phyloP scores from a whole-genome alignment of 805 yeast species.

The Hanseniaspora singularis region DNA sequence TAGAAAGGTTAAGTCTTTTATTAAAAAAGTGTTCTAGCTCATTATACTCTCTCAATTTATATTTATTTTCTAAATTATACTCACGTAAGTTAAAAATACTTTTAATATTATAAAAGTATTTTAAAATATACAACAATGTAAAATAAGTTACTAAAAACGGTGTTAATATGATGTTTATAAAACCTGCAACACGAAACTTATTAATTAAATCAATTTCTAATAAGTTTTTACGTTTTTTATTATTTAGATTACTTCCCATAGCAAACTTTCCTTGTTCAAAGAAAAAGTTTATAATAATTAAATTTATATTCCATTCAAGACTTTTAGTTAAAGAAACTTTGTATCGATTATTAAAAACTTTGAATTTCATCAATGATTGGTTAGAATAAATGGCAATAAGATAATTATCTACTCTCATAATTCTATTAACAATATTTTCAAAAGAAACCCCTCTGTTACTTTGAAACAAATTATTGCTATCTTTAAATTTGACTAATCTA shows the following conservation, averaged over 20 bases:
- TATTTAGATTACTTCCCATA: too few species aligned
- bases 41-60: conserved; percentile 90
- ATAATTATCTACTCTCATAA: conserved; percentile 91
- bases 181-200: conserved; percentile 77
- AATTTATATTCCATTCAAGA: conserved; percentile 84
- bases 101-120: conserved; percentile 85
- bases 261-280: conserved; percentile 26
- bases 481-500: conserved; percentile 58
- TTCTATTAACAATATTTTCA: conserved; percentile 86
- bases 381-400: conserved; percentile 62
- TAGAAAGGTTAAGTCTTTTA: conserved; percentile 63
- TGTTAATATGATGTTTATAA: conserved; percentile 66
- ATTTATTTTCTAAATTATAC: conserved; percentile 86
- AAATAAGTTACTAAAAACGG: conserved; percentile 82
- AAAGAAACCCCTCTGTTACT: conserved; percentile 70
- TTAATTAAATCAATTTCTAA: conserved; percentile 59
- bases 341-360: conserved; percentile 17
- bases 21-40: conserved; percentile 83
- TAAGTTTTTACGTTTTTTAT: conserved; percentile 54
- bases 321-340: conserved; percentile 57
- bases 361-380: conserved; percentile 5
- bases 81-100: conserved; percentile 51
- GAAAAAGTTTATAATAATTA: conserved; percentile 69
- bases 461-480: conserved; percentile 56
- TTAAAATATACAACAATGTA: conserved; percentile 69